Evolutionary conservation across 2,329 filamentous ascomycete species (phyloP).

Genomic region (Alternaria solani): DNA sequence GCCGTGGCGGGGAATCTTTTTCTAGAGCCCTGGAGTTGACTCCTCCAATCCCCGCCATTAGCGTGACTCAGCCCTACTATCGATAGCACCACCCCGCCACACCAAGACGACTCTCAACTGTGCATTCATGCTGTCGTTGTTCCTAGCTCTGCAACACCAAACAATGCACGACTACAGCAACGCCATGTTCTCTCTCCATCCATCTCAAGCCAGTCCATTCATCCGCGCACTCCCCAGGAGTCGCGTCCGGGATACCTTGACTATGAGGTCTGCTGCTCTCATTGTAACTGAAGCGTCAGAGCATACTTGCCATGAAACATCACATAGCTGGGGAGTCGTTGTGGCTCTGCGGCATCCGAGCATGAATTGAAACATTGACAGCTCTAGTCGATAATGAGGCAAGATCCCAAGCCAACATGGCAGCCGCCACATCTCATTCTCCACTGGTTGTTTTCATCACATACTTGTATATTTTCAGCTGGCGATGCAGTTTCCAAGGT

Average conservation of each 20-base stretch:
- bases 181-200: background rate
- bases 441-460: background rate
- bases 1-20: slow-evolving; percentile 42
- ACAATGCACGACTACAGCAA: background rate
- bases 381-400: background rate
- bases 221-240: too few relatives aligned
- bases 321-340: background rate
- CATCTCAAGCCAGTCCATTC: background rate
- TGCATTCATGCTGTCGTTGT: too few relatives aligned
- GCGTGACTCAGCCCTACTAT: slow-evolving; percentile 33
- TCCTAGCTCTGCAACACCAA: background rate
- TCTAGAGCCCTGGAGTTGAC: slow-evolving; percentile 30
- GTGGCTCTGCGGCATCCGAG: background rate
- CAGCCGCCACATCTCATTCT: background rate
- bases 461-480: background rate
- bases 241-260: background rate
- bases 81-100: slow-evolving; percentile 23
- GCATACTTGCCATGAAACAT: slow-evolving; percentile 1
- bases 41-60: slow-evolving; percentile 26
- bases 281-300: background rate
- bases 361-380: slow-evolving; percentile 22
- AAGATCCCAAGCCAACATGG: background rate
- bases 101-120: background rate
- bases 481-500: background rate
- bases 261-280: background rate